A percentile compares a stretch with the other conserved stretches of the same genome.
Evolutionary conservation across 805 yeast genomes (phyloP).

Genomic region (Lipomyces yamanashiensis): DNA sequence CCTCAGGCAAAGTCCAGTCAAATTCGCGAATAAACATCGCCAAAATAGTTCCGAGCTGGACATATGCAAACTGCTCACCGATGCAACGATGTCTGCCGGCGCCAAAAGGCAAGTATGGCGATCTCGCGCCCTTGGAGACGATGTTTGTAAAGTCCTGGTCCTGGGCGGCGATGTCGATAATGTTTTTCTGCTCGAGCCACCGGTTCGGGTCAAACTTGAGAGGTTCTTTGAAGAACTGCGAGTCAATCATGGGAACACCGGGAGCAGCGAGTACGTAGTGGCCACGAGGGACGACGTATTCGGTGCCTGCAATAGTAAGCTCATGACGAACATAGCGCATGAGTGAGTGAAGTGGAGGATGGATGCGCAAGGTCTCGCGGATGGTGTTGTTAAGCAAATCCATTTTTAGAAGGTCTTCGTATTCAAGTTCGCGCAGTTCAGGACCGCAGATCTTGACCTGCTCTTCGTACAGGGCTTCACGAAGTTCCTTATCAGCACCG

Average conservation of each 20-base stretch:
- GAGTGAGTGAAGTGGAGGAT: slow-evolving; percentile 94
- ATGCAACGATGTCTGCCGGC: slow-evolving; percentile 99
- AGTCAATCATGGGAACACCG: slow-evolving; percentile 82
- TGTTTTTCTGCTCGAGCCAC: slow-evolving; percentile 58
- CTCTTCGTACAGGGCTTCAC: slow-evolving; percentile 79
- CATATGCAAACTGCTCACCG: slow-evolving; percentile 97
- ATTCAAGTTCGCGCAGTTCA: slow-evolving; percentile 60
- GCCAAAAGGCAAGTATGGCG: slow-evolving; percentile 97
- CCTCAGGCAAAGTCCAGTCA: slow-evolving; percentile 71
- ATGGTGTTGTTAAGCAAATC: slow-evolving; percentile 80
- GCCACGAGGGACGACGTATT: slow-evolving; percentile 83
- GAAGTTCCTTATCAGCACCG: slow-evolving; percentile 84
- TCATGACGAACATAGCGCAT: slow-evolving; percentile 87
- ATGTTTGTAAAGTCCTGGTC: slow-evolving; percentile 58
- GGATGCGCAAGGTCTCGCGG: slow-evolving; percentile 93
- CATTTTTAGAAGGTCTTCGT: slow-evolving; percentile 82
- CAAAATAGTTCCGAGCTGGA: slow-evolving; percentile 86
- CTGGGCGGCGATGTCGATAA: slow-evolving; percentile 57
- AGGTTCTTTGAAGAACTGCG: slow-evolving; percentile 79
- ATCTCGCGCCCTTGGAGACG: slow-evolving; percentile 91
- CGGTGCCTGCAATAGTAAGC: slow-evolving; percentile 77
- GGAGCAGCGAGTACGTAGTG: slow-evolving; percentile 92
- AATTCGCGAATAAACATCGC: slow-evolving; percentile 73
- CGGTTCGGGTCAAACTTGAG: slow-evolving; percentile 78
- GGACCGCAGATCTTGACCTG: slow-evolving; percentile 62